Base-by-base conservation (phyloP, 2,329 filamentous ascomycete genomes). In the Chaetomium strumarium region DNA sequence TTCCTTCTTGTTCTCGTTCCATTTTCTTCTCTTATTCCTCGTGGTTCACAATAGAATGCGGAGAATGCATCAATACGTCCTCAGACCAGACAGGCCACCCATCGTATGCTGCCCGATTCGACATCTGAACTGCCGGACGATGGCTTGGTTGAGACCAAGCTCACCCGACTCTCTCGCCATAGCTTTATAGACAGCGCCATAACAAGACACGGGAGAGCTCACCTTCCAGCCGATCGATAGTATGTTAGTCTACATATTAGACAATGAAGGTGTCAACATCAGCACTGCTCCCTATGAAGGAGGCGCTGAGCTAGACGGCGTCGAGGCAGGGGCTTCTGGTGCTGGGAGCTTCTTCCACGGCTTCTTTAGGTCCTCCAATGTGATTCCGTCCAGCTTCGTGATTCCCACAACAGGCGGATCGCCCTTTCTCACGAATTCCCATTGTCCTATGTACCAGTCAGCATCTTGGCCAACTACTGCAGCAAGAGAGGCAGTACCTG, bases 351-450 rank as follows among this genome's bases (percentile, higher is more conserved):
- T 77, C 66, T 83, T 80, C 70, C 90, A 81, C 45, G 91, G 88
- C 63, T 84, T 82, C 76, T 90, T 93, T 66, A 99, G 73, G 39
- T 87, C 85, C 62, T 92, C 89, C 64, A 92, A 71, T 19, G 90
- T 95, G 29, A 95, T 70, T 9, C 90, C 90, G 55, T 90, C 82
- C 50, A 99, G 72, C 71, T 96, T 96, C 17, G 91, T 97, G 58
- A 96, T 83, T 30, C 93, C 93, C 66, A 99, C 92, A 36, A 96
- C 81, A 0, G 93, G 84, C 2, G 90, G 78, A 63, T 96, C 93
- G 8, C 90, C 90, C 72, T 89, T 96, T 75, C 85, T 90, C 33
- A 96, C 90, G 66, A 97, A 96, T 66, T 96, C 90, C 75, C 90
- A 99, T 66, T 86, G 77, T 2, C 88, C 87, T 87, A 51, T 20